Percentiles rank a stretch among this genome's conserved stretches.
These are phyloP conservation scores for Claviceps sp. DNA, from an alignment of 2,329 filamentous ascomycete genomes.

Conservation along the genomic window DNA sequence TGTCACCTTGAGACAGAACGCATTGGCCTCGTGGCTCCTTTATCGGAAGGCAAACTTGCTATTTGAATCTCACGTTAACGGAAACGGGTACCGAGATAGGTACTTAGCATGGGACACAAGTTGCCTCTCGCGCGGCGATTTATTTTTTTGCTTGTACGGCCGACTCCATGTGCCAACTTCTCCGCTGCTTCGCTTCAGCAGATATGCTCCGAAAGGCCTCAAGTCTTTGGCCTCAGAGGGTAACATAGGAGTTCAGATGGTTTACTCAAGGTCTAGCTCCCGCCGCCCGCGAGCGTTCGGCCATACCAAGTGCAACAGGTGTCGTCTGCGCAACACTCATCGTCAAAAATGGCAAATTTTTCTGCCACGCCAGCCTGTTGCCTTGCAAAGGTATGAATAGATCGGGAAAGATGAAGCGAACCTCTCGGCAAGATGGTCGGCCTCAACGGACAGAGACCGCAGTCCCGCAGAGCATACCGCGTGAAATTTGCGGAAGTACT, in stretches of 20 bases:
- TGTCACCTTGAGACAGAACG: slow-evolving; percentile 2
- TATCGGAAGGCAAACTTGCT: neutral
- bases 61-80: neutral
- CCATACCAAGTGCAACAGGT: neutral
- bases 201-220: neutral
- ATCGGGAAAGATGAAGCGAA: slow-evolving; percentile 28
- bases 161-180: neutral
- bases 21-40: neutral
- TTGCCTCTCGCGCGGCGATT: neutral
- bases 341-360: neutral
- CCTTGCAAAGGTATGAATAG: neutral
- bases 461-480: neutral
- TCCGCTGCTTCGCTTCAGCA: neutral
- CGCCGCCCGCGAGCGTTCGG: neutral
- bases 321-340: neutral
- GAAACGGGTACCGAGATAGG: neutral
- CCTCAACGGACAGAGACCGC: slow-evolving; percentile 1
- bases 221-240: neutral
- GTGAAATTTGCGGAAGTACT: neutral
- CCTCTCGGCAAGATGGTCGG: slow-evolving; percentile 15
- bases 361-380: neutral
- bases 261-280: neutral
- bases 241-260: neutral
- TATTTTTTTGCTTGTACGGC: neutral
- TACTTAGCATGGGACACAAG: neutral